These are phyloP conservation scores for Epichloe sibirici DNA, from an alignment of 2,329 filamentous ascomycete genomes.

Conservation along the genomic window DNA sequence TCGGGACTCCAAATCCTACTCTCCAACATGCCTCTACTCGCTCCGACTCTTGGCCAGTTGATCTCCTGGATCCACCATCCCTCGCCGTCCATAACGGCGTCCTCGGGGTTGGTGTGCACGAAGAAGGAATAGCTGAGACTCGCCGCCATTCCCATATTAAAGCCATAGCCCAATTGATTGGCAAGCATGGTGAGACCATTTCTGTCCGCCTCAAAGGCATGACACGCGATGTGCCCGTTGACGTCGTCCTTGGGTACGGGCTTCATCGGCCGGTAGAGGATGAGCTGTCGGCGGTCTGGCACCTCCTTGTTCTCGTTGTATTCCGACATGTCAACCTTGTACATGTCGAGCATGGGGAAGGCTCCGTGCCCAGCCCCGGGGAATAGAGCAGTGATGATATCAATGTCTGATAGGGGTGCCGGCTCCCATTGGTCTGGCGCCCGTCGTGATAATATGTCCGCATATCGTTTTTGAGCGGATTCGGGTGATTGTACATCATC, in stretches of 20 bases:
- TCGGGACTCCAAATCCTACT: constrained; percentile 41
- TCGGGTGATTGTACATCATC: constrained; percentile 25
- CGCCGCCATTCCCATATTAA: constrained; percentile 27
- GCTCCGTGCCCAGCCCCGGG: constrained; percentile 26
- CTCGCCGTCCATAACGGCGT: constrained; percentile 33
- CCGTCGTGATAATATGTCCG: constrained; percentile 24
- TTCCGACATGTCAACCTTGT: constrained; percentile 38
- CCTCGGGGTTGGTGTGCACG: constrained; percentile 36
- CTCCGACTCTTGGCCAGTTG: constrained; percentile 33
- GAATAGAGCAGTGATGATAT: constrained; percentile 23
- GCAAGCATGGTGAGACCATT: constrained; percentile 40
- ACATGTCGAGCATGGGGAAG: constrained; percentile 40
- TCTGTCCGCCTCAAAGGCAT: constrained; percentile 40
- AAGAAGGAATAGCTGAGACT: constrained; percentile 40
- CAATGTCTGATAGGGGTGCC: constrained; percentile 34
- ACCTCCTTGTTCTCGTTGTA: constrained; percentile 31
- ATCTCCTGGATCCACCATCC: constrained; percentile 44
- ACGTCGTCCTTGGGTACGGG: constrained; percentile 28
- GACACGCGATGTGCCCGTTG: constrained; percentile 34
- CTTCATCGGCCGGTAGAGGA: constrained; percentile 35
- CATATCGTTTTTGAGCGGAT: constrained; percentile 31
- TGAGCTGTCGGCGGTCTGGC: constrained; percentile 34
- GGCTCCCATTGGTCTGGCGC: constrained; percentile 30
- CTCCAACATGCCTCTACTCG: constrained; percentile 34
- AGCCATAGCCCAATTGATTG: constrained; percentile 36